Evolutionary conservation across 768 basidiomycete genomes (phyloP).

Genomic region (Podaxis sp.): DNA sequence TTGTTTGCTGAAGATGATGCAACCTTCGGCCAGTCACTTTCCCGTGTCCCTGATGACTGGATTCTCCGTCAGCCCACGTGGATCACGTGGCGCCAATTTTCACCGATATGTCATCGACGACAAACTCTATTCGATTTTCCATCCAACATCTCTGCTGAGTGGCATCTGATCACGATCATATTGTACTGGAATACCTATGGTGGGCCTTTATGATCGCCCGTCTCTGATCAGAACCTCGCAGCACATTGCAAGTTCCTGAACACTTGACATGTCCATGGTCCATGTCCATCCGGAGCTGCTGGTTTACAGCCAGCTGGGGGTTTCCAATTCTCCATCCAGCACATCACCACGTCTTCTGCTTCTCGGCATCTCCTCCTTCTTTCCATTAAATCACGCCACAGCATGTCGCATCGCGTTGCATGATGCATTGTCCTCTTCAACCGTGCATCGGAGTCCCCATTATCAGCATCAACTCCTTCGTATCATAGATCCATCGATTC

Average conservation of each 20-base stretch:
- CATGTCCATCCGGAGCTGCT: neutral
- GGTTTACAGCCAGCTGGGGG: neutral
- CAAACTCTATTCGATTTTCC: neutral
- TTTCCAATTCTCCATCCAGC: neutral
- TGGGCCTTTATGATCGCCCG: neutral
- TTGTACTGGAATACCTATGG: neutral
- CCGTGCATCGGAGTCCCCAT: neutral
- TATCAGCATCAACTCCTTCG: neutral
- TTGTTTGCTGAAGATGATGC: neutral
- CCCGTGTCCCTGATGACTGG: neutral
- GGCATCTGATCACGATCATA: neutral
- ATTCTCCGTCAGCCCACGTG: neutral
- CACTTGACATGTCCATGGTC: neutral
- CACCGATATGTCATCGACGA: neutral
- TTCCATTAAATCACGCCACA: neutral
- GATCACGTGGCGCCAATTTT: neutral
- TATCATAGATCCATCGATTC: neutral
- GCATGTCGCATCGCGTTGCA: neutral
- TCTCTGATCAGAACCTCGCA: neutral
- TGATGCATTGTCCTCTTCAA: neutral
- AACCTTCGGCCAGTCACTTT: neutral
- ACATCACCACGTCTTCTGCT: neutral
- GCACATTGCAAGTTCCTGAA: neutral
- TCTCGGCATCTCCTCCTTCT: slow-evolving; percentile 3
- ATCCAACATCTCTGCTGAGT: neutral